Percentiles rank a stretch among this genome's conserved stretches.
phyloP scores from a whole-genome alignment of 2,329 filamentous ascomycete species.

The Calycina marina region DNA sequence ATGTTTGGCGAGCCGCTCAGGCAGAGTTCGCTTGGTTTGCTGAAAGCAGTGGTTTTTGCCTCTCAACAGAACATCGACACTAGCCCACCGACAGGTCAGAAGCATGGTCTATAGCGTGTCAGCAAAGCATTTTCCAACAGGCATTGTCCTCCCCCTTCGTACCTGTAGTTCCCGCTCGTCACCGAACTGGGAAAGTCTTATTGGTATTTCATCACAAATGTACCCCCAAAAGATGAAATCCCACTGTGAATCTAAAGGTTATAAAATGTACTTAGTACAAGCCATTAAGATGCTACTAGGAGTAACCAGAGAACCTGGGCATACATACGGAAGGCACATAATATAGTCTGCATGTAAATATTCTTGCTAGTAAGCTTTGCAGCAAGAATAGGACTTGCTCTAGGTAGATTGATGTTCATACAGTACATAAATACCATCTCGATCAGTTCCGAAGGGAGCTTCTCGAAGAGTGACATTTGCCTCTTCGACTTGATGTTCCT shows the following conservation, averaged over 20 bases:
- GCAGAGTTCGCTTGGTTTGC: no score
- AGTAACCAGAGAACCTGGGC: not conserved
- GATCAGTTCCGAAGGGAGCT: conserved; percentile 19
- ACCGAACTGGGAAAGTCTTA: no score
- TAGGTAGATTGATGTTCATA: conserved; percentile 18
- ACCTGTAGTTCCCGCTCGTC: no score
- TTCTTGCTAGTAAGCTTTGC: conserved; percentile 17
- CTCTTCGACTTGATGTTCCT: conserved; percentile 18
- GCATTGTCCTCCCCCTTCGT: no score
- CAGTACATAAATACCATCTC: conserved; percentile 18
- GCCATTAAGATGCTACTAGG: not conserved
- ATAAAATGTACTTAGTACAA: no score
- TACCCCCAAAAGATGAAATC: no score
- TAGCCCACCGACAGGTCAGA: conserved; percentile 19
- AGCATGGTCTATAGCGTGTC: conserved; percentile 10
- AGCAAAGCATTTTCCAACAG: no score
- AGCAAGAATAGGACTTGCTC: conserved; percentile 18
- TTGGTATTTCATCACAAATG: no score
- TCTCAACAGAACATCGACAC: conserved; percentile 11
- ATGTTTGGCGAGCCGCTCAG: no score
- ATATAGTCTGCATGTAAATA: conserved; percentile 15
- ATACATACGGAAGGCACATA: conserved; percentile 14
- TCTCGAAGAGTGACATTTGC: conserved; percentile 20
- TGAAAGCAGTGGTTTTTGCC: conserved; percentile 15
- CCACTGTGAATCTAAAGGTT: no score